These are phyloP conservation scores for Vigna hirtella DNA, from an alignment of 306 rosid species.

Conservation along the genomic window DNA sequence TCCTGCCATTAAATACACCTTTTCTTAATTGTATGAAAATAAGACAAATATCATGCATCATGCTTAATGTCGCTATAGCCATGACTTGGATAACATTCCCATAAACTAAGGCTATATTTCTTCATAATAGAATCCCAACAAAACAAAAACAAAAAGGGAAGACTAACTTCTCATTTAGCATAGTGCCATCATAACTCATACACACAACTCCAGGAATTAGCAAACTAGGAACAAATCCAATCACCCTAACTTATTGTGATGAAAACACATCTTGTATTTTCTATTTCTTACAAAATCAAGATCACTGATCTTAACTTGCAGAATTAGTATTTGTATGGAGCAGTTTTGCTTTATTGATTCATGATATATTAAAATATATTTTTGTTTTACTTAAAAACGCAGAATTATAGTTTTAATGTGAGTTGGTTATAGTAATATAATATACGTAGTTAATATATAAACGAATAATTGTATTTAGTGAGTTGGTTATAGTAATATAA, in stretches of 20 bases:
- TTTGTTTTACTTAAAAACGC: no score
- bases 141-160: neutral
- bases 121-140: slow-evolving; percentile 1
- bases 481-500: no score
- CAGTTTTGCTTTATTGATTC: no score
- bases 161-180: neutral
- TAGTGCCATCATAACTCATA: neutral
- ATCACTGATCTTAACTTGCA: neutral
- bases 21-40: neutral
- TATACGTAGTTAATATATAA: no score
- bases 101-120: slow-evolving; percentile 6
- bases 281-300: slow-evolving; percentile 7
- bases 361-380: no score
- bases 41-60: neutral
- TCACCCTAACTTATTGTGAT: neutral
- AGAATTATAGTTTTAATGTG: no score
- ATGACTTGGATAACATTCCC: neutral
- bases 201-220: neutral
- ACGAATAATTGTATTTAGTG: no score
- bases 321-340: neutral
- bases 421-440: no score
- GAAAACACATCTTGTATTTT: neutral
- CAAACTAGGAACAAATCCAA: slow-evolving; percentile 11
- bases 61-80: neutral
- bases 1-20: neutral